Conservation (phyloP, 1,284 basidiomycete genomes). For the Fomitopsis betulina region DNA sequence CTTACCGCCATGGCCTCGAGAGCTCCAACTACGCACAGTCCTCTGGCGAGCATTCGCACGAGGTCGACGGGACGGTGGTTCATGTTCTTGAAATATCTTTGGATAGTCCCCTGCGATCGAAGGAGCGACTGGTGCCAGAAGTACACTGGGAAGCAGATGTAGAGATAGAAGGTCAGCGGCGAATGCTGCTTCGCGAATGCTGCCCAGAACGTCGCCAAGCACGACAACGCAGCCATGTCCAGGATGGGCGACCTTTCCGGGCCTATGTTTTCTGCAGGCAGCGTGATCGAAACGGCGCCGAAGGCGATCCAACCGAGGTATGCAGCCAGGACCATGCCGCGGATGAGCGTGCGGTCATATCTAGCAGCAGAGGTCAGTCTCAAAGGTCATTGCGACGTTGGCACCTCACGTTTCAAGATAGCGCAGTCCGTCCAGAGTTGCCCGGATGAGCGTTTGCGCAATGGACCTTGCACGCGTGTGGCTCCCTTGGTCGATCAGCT, state of each 20-base stretch:
- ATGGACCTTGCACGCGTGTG: slow-evolving; percentile 48
- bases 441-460: slow-evolving; percentile 52
- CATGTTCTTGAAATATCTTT: slow-evolving; percentile 7
- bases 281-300: slow-evolving; percentile 50
- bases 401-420: slow-evolving; percentile 73
- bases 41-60: slow-evolving; percentile 20
- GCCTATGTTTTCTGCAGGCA: slow-evolving; percentile 10
- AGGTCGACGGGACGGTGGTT: not conserved
- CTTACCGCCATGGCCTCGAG: slow-evolving; percentile 75
- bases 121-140: slow-evolving; percentile 57
- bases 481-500: slow-evolving; percentile 36
- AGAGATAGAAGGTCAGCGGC: slow-evolving; percentile 75
- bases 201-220: slow-evolving; percentile 37
- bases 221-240: slow-evolving; percentile 24
- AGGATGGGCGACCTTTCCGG: slow-evolving; percentile 7
- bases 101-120: slow-evolving; percentile 22
- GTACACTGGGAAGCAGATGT: slow-evolving; percentile 71
- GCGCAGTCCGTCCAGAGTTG: slow-evolving; percentile 61
- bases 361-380: slow-evolving; percentile 24
- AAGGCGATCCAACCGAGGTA: slow-evolving; percentile 81
- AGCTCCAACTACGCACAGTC: slow-evolving; percentile 33
- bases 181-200: slow-evolving; percentile 63
- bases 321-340: slow-evolving; percentile 63
- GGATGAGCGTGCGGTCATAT: slow-evolving; percentile 75
- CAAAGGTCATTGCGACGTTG: not conserved